These are phyloP conservation scores for Albophoma yamanashiensis DNA, from an alignment of 2,329 filamentous ascomycete species.

Conservation along the genomic window DNA sequence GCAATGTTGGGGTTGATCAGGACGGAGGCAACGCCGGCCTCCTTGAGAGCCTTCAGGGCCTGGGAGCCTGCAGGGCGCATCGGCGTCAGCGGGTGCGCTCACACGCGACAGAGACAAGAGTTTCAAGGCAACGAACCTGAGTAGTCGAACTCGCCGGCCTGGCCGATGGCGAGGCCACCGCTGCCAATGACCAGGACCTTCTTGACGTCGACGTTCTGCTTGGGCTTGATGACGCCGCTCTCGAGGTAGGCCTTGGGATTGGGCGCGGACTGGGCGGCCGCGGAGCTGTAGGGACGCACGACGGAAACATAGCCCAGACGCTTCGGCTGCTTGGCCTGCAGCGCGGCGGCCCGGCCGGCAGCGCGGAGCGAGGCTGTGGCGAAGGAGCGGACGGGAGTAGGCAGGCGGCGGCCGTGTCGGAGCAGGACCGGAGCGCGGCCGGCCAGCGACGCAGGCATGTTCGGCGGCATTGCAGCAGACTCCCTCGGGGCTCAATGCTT, in stretches of 20 bases:
- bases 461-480: conserved; percentile 25
- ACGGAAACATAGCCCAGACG: conserved; percentile 37
- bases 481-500: conserved; percentile 23
- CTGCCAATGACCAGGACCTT: conserved; percentile 95
- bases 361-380: conserved; percentile 24
- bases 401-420: conserved; percentile 40
- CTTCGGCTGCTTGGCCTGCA: conserved; percentile 24
- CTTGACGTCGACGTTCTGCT: conserved; percentile 77
- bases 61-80: conserved; percentile 59
- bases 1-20: conserved; percentile 98
- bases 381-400: conserved; percentile 33
- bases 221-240: conserved; percentile 74
- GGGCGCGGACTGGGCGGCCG: conserved; percentile 56
- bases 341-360: conserved; percentile 18
- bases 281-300: conserved; percentile 28
- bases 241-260: conserved; percentile 80
- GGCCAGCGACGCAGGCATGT: conserved; percentile 32
- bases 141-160: conserved; percentile 97
- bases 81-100: not conserved
- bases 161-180: conserved; percentile 91
- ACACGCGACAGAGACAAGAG: not conserved
- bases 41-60: conserved; percentile 92
- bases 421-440: conserved; percentile 48
- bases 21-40: conserved; percentile 82
- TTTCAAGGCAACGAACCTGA: conserved; percentile 60